Evolutionary conservation across 73 alveolate genomes (phyloP), one percentile per base, ranked within the genome.

Genomic region (Paramecium bursaria): DNA sequence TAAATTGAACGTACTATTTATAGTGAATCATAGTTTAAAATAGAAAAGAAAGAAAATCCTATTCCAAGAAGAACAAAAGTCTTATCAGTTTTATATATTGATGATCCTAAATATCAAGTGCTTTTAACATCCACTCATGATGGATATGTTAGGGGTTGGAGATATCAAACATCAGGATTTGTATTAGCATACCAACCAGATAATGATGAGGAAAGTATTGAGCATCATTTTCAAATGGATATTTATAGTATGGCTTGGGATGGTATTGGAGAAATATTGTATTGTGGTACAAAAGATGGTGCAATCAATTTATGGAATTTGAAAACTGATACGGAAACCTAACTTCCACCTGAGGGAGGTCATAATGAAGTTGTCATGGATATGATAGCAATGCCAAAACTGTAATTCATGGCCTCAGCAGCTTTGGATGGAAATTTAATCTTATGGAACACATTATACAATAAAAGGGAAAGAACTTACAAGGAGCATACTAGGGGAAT

Each of bases 161-260:
- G 88, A 50, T 74, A 67, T 33, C 75, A 91, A 39, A 49, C 85
- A 0, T 53, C 75, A 23, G 89, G 89, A 39, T 79, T 61, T 21
- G 89, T 79, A 1, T 53, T 79, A 35, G 89, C 89, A 2, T 49
- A 61, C 21, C 30, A 79, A 42, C 89, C 89, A 10, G 89, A 79
- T 55, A 79, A 79, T 25, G 89, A 79, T 53, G 89, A 79, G 22
- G 89, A 79, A 46, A 53, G 51, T 50, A 79, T 79, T 85, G 97
- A 94, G n/a, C 88, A 80, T 44, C 54, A 88, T 21, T 92, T 90
- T 25, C 85, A 73, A 31, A 88, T 91, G 19, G 93, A 75, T 11
- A 92, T 91, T 48, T 87, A 85, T 85, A 77, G 95, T 48, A 51
- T 92, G 93, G 95, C 97, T 17, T 92, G 96, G 93, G 95, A 92